Evolutionary conservation across 2,329 filamentous ascomycete genomes (phyloP).

Genomic region (Talaromyces sp.): DNA sequence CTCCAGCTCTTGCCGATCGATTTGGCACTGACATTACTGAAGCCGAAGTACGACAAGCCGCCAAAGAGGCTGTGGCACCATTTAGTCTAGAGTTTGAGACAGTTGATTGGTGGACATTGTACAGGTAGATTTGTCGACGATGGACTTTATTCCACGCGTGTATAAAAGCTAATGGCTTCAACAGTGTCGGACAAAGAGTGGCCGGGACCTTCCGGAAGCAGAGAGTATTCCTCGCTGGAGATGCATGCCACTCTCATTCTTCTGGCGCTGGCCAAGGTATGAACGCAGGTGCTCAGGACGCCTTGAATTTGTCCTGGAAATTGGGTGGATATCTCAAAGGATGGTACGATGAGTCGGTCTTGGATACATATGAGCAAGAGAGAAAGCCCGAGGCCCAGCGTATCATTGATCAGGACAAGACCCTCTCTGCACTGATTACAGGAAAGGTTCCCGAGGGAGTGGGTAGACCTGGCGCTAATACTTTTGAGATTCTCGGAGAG

Average conservation of each 20-base stretch:
- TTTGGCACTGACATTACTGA: neutral
- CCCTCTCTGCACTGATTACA: neutral
- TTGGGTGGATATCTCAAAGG: conserved; percentile 1
- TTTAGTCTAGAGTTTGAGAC: conserved; percentile 1
- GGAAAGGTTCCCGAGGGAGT: conserved; percentile 5
- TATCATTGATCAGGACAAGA: conserved; percentile 5
- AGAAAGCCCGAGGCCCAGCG: neutral
- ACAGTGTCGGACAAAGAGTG: conserved; percentile 1
- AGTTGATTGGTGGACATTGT: neutral
- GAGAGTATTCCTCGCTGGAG: neutral
- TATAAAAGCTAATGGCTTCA: neutral
- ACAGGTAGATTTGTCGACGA: neutral
- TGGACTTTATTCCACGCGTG: neutral
- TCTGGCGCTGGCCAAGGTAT: conserved; percentile 2
- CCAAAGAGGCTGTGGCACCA: neutral
- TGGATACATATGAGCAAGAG: conserved; percentile 11
- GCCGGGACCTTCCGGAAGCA: neutral
- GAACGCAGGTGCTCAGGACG: neutral
- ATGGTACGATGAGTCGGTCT: neutral
- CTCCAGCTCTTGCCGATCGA: neutral
- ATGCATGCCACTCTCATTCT: conserved; percentile 2
- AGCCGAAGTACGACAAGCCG: conserved; percentile 1
- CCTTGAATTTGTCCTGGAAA: neutral
- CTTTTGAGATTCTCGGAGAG: neutral
- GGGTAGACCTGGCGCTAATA: neutral